Conservation (phyloP, 768 basidiomycete genomes). For the Inosperma sp. region DNA sequence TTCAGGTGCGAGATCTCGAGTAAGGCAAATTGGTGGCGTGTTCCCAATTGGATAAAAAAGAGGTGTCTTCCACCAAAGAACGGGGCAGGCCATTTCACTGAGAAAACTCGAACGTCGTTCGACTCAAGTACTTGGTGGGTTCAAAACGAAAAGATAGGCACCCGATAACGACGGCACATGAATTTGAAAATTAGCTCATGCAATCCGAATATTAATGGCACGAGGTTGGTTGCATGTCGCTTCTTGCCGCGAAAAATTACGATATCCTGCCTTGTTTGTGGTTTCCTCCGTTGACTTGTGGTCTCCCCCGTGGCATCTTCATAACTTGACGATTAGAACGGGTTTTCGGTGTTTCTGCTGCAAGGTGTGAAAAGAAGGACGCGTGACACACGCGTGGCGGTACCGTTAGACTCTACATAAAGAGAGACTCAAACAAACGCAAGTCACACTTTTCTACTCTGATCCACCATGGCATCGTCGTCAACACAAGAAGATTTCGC, state of each 20-base stretch:
- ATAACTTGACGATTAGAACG: no score
- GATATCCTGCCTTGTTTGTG: no score
- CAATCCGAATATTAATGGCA: no score
- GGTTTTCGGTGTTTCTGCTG: no score
- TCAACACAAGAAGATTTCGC: constrained; percentile 30
- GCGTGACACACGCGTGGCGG: constrained; percentile 27
- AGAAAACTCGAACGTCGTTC: background rate
- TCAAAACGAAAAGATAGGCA: background rate
- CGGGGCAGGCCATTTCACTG: constrained; percentile 40
- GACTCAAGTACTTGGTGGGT: no score
- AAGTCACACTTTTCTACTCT: constrained; percentile 12
- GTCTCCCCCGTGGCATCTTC: no score
- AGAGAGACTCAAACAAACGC: constrained; percentile 15
- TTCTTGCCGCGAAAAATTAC: no score
- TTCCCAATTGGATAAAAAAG: constrained; percentile 61
- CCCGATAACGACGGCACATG: background rate
- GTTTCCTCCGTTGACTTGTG: no score
- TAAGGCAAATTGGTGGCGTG: constrained; percentile 48
- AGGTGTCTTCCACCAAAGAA: constrained; percentile 39
- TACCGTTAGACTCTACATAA: constrained; percentile 19
- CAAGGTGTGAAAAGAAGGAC: constrained; percentile 10
- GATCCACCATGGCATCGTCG: constrained; percentile 29
- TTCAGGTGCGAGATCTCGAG: constrained; percentile 45
- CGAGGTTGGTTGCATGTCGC: no score
- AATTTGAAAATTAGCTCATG: no score